These are phyloP conservation scores for Pichia sp. DNA, from an alignment of 1,139 yeast species.

Conservation along the genomic window DNA sequence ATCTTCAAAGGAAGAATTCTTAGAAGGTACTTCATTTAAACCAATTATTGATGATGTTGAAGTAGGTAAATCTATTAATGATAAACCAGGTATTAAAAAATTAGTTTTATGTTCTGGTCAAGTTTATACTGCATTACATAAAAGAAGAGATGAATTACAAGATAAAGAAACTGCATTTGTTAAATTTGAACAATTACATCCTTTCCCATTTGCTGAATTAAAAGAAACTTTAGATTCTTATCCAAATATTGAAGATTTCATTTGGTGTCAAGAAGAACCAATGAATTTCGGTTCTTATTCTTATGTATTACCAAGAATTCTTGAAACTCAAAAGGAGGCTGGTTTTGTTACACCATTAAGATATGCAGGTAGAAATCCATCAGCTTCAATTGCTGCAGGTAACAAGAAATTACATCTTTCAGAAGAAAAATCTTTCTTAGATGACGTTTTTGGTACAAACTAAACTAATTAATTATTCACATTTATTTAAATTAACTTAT, in stretches of 20 bases:
- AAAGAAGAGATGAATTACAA: conserved; percentile 72
- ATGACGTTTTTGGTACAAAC: conserved; percentile 55
- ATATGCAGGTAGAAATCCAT: conserved; percentile 97
- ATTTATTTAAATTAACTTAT: no score
- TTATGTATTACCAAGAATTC: conserved; percentile 73
- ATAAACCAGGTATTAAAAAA: conserved; percentile 83
- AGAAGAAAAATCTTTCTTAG: conserved; percentile 84
- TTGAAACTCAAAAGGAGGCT: conserved; percentile 70
- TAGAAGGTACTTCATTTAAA: conserved; percentile 87
- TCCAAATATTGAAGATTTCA: conserved; percentile 81
- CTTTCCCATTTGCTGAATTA: conserved; percentile 97
- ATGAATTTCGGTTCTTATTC: conserved; percentile 93
- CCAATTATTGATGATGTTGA: conserved; percentile 94
- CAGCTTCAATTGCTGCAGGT: conserved; percentile 98
- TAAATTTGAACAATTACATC: conserved; percentile 92
- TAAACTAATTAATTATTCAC: neutral
- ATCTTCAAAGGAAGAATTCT: conserved; percentile 75
- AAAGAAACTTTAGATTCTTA: conserved; percentile 76
- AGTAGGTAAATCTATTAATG: conserved; percentile 65
- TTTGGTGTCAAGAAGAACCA: conserved; percentile 99
- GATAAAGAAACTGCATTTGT: conserved; percentile 83
- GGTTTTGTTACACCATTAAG: conserved; percentile 59
- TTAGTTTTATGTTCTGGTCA: conserved; percentile 86
- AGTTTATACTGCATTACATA: conserved; percentile 87
- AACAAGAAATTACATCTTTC: conserved; percentile 78